These are phyloP conservation scores for Camillea tinctor DNA, from an alignment of 2,329 filamentous ascomycete genomes.

Conservation along the genomic window DNA sequence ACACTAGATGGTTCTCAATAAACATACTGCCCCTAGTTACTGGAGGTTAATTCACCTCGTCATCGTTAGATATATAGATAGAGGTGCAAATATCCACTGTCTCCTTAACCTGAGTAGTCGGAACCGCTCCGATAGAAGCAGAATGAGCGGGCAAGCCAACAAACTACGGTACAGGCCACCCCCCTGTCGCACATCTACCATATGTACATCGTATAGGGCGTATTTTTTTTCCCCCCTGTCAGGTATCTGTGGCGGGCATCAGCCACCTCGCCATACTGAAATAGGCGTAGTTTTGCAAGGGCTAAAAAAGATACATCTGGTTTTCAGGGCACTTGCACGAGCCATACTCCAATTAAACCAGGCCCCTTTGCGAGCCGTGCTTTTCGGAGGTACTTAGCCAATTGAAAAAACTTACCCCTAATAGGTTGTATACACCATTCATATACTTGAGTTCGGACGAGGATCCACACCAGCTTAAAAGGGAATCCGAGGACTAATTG, in stretches of 20 bases:
- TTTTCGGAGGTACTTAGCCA: too few relatives aligned
- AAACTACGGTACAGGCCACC: neutral
- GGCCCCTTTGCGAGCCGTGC: too few relatives aligned
- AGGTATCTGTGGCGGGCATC: too few relatives aligned
- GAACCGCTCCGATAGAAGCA: neutral
- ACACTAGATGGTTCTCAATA: neutral
- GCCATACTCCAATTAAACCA: too few relatives aligned
- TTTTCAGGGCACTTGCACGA: too few relatives aligned
- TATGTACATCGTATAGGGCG: too few relatives aligned
- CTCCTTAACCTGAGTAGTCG: neutral
- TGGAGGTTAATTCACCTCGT: neutral
- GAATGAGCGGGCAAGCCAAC: neutral
- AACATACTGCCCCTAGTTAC: neutral
- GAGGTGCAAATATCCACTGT: neutral
- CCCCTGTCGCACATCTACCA: neutral
- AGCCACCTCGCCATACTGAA: too few relatives aligned
- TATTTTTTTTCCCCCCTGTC: too few relatives aligned
- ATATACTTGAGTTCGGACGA: neutral
- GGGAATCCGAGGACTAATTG: neutral
- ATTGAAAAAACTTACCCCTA: too few relatives aligned
- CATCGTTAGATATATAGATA: too few relatives aligned
- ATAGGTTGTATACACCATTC: neutral
- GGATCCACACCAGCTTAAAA: neutral
- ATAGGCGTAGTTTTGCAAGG: too few relatives aligned
- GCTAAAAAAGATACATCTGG: too few relatives aligned